A percentile compares a stretch with the other conserved stretches of the same genome.
Conservation (phyloP, 306 rosid species). For the Argentina anserina region DNA sequence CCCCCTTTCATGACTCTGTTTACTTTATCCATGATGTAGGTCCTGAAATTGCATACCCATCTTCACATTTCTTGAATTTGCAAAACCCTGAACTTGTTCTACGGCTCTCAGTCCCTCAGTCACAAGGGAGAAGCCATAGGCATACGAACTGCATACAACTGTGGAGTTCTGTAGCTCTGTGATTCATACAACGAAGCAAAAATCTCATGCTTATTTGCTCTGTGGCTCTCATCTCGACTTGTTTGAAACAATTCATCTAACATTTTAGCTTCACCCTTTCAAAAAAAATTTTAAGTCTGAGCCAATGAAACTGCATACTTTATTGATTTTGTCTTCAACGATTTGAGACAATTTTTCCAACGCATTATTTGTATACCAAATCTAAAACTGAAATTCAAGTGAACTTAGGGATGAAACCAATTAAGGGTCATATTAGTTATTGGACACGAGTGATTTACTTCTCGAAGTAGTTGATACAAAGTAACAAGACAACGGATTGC, state of each 20-base stretch:
- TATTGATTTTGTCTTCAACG: not conserved
- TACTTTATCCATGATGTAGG: slow-evolving; percentile 2
- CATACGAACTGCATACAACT: not conserved
- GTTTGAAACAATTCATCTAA: not conserved
- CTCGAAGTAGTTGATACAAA: not conserved
- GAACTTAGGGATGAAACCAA: not conserved
- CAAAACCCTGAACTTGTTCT: not conserved
- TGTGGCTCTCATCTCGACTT: not conserved
- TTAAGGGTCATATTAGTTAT: not conserved
- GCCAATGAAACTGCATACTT: not conserved
- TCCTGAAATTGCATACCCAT: not conserved
- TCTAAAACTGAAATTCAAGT: too few relatives aligned
- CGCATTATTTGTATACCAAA: not conserved
- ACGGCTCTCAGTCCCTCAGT: not conserved
- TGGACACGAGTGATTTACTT: not conserved
- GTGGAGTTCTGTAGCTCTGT: not conserved
- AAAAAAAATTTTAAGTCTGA: not conserved
- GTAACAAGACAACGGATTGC: not conserved
- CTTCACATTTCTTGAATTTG: not conserved
- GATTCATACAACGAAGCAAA: not conserved
- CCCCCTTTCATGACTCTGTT: not conserved
- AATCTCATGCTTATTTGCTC: not conserved
- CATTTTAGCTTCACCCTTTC: not conserved
- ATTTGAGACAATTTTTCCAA: not conserved
- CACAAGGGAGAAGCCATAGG: not conserved